Evolutionary conservation across 768 basidiomycete genomes (phyloP).

Genomic region (Lactarius tabidus): DNA sequence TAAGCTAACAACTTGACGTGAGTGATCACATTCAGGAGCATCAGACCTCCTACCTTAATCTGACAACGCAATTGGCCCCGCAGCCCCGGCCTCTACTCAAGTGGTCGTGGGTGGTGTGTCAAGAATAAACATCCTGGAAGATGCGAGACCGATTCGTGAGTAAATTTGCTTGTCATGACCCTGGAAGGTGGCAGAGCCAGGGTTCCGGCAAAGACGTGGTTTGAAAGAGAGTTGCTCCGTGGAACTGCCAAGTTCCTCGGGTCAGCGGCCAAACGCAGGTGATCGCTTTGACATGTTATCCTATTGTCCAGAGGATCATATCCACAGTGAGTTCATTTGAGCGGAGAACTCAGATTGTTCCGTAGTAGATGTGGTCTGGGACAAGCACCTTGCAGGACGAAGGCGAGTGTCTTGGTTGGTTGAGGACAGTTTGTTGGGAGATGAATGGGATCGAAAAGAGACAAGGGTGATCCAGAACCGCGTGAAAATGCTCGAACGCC

Average conservation of each 20-base stretch:
- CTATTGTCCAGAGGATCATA: neutral
- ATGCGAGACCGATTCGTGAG: neutral
- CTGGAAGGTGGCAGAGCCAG: neutral
- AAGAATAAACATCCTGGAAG: neutral
- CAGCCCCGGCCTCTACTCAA: neutral
- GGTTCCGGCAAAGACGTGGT: conserved; percentile 5
- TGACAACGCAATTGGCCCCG: neutral
- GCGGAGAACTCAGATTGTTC: neutral
- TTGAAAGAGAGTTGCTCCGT: neutral
- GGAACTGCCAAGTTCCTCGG: neutral
- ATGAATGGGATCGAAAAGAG: neutral
- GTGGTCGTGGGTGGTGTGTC: neutral
- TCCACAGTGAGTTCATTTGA: neutral
- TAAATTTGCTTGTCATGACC: neutral
- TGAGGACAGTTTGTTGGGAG: neutral
- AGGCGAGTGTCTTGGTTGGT: neutral
- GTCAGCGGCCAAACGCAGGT: neutral
- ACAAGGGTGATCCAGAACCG: neutral
- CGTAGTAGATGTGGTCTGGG: neutral
- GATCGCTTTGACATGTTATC: neutral
- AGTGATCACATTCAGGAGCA: neutral
- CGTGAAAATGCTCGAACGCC: conserved; percentile 1
- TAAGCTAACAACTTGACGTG: neutral
- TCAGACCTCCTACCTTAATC: conserved; percentile 1
- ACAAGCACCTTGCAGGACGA: neutral